Evolutionary conservation across 1,284 basidiomycete genomes (phyloP).

Genomic region (Cryptococcus amylolentus): DNA sequence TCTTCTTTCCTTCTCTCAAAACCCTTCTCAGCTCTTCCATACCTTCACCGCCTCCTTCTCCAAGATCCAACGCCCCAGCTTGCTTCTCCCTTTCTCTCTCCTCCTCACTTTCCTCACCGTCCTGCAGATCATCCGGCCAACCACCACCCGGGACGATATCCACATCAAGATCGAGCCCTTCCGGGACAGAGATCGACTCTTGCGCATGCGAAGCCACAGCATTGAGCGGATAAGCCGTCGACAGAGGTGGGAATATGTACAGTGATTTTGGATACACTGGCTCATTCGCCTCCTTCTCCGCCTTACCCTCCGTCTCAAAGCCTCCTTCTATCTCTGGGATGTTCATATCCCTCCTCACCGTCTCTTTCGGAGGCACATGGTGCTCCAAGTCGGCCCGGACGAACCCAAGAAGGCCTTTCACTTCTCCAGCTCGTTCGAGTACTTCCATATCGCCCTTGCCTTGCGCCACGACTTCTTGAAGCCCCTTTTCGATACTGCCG

Average conservation of each 20-base stretch:
- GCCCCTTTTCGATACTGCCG: constrained; percentile 58
- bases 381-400: constrained; percentile 71
- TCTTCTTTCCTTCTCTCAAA: constrained; percentile 49
- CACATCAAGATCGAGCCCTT: constrained; percentile 75
- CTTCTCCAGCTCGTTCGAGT: constrained; percentile 85
- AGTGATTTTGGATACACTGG: constrained; percentile 73
- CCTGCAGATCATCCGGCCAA: constrained; percentile 22
- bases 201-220: constrained; percentile 79
- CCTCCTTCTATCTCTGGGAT: constrained; percentile 47
- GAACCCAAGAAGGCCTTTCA: constrained; percentile 72
- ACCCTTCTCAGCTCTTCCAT: constrained; percentile 50
- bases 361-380: constrained; percentile 49
- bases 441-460: constrained; percentile 68
- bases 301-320: constrained; percentile 26
- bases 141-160: constrained; percentile 66
- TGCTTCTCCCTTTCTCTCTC: constrained; percentile 40
- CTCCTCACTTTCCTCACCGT: constrained; percentile 36
- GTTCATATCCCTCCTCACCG: not conserved
- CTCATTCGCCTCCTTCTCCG: constrained; percentile 8
- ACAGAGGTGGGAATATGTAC: constrained; percentile 78
- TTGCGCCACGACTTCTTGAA: constrained; percentile 57
- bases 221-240: constrained; percentile 75
- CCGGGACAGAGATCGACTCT: constrained; percentile 71
- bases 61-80: constrained; percentile 27
- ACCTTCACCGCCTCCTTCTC: constrained; percentile 42